Percentiles rank a stretch among this genome's conserved stretches.
These are phyloP conservation scores for Colletotrichum liriopes DNA, from an alignment of 2,329 filamentous ascomycete genomes.

Conservation along the genomic window DNA sequence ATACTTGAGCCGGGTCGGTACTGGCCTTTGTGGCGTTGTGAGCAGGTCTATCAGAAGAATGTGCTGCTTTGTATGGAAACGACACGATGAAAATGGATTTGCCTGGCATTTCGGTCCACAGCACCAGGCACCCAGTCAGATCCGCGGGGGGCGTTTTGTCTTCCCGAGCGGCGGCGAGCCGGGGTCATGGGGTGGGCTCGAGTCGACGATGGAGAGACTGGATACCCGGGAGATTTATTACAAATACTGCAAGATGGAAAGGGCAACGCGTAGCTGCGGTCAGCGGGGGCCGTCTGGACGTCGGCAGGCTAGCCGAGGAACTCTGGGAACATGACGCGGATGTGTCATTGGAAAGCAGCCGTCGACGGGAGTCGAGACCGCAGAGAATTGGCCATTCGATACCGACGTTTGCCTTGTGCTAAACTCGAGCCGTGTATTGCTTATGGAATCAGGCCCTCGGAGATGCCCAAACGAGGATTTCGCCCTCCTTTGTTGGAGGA, in stretches of 20 bases:
- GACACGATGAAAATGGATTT: not conserved
- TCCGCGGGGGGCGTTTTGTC: not conserved
- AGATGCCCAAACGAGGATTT: not conserved
- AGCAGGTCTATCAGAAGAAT: not conserved
- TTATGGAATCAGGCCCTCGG: constrained; percentile 5
- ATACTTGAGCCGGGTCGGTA: not conserved
- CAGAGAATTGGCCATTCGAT: not conserved
- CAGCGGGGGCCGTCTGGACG: not conserved
- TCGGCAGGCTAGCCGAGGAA: constrained; percentile 7
- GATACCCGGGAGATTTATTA: constrained; percentile 35
- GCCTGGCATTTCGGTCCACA: not conserved
- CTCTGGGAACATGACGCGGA: not conserved
- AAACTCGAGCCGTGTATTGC: not conserved
- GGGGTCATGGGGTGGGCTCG: constrained; percentile 7
- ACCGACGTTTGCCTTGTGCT: not conserved
- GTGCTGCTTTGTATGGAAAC: not conserved
- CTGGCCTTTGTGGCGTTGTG: not conserved
- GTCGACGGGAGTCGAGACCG: not conserved
- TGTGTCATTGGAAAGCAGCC: not conserved
- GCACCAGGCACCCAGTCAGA: not conserved
- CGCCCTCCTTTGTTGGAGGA: constrained; percentile 20
- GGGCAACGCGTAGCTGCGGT: not conserved
- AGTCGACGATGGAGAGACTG: constrained; percentile 36
- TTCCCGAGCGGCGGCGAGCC: not conserved
- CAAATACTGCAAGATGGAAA: constrained; percentile 37